phyloP scores from a whole-genome alignment of 352 stramenopile species.

The Globisporangium solare region DNA sequence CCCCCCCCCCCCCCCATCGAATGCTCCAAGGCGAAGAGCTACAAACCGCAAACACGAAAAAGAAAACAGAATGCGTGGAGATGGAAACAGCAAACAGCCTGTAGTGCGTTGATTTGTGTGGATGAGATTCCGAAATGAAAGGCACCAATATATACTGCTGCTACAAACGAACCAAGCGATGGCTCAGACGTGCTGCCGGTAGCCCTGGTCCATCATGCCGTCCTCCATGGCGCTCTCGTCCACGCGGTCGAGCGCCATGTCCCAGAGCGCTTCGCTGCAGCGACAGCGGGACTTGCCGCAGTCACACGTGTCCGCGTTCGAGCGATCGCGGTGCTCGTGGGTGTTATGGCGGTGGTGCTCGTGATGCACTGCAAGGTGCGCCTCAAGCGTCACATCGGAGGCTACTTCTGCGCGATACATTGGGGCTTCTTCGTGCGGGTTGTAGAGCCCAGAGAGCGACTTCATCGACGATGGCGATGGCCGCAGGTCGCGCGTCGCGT shows the following conservation, averaged over 20 bases:
- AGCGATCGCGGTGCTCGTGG: neutral
- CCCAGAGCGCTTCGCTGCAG: slow-evolving; percentile 29
- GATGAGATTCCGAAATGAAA: slow-evolving; percentile 3
- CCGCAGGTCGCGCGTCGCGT: neutral
- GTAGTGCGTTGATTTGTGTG: neutral
- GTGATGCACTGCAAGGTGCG: neutral
- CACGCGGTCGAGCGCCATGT: slow-evolving; percentile 9
- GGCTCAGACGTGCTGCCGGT: slow-evolving; percentile 25
- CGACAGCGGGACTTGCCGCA: slow-evolving; percentile 24
- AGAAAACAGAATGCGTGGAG: neutral
- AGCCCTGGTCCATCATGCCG: slow-evolving; percentile 34
- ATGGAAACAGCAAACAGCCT: too few species aligned
- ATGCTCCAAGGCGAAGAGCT: neutral
- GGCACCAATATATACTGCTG: neutral
- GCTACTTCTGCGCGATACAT: neutral
- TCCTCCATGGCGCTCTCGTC: slow-evolving; percentile 15
- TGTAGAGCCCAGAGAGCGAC: neutral
- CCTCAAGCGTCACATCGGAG: neutral
- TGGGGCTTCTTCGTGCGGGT: neutral
- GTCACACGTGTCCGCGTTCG: slow-evolving; percentile 17
- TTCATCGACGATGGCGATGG: neutral
- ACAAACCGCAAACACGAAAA: neutral
- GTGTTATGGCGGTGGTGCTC: neutral
- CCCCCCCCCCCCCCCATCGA: too few species aligned
- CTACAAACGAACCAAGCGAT: too few species aligned